These are phyloP conservation scores for Dictyostelium capitatum DNA, from an alignment of 78 protist species.

Conservation along the genomic window DNA sequence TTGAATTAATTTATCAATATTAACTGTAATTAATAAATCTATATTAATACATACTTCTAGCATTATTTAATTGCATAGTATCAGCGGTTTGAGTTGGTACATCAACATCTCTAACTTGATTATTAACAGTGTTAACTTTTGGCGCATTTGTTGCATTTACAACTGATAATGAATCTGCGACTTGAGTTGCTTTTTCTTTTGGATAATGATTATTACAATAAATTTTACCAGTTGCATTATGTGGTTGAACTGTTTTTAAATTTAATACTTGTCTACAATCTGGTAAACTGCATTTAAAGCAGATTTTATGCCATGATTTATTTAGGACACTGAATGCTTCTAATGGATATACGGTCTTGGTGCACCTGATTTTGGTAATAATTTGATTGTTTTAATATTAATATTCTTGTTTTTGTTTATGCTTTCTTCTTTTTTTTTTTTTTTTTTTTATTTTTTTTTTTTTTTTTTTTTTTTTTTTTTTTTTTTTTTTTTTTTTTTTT, in stretches of 20 bases:
- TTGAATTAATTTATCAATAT: too few species aligned
- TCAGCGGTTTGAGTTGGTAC: slow-evolving; percentile 58
- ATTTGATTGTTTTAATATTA: too few species aligned
- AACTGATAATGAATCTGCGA: slow-evolving; percentile 76
- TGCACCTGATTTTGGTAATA: neutral
- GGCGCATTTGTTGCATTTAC: slow-evolving; percentile 62
- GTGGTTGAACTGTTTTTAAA: slow-evolving; percentile 80
- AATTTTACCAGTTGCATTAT: slow-evolving; percentile 52
- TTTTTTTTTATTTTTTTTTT: neutral
- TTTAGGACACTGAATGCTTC: slow-evolving; percentile 21
- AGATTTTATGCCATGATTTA: slow-evolving; percentile 75
- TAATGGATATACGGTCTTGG: slow-evolving; percentile 44
- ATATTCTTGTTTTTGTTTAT: too few species aligned
- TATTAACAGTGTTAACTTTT: slow-evolving; percentile 40
- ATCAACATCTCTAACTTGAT: slow-evolving; percentile 54
- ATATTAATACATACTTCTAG: slow-evolving; percentile 23
- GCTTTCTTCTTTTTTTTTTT: neutral
- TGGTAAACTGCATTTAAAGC: slow-evolving; percentile 42
- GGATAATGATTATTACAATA: slow-evolving; percentile 83
- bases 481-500: neutral
- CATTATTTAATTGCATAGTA: slow-evolving; percentile 58
- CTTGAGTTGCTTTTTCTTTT: slow-evolving; percentile 56
- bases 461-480: neutral
- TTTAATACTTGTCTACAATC: slow-evolving; percentile 79
- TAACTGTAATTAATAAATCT: too few species aligned